Evolutionary conservation across 495 filamentous ascomycete species (phyloP).

Genomic region (Lophium mytilinum): DNA sequence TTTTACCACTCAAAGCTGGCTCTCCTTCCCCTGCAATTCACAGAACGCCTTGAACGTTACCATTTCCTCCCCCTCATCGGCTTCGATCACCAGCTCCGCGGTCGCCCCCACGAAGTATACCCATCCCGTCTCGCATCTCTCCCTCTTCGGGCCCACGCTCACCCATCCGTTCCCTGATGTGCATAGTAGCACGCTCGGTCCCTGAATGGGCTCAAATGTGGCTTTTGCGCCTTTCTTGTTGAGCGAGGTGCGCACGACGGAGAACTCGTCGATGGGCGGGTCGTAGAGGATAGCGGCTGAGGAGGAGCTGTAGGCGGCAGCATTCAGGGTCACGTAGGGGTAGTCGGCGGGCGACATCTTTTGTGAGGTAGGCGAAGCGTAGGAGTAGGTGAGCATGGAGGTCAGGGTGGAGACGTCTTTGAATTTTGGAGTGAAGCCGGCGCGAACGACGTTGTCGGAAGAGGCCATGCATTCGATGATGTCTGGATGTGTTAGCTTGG

Average conservation of each 20-base stretch:
- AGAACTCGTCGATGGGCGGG: conserved; percentile 94
- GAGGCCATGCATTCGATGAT: conserved; percentile 99
- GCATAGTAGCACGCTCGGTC: conserved; percentile 88
- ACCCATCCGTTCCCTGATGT: conserved; percentile 75
- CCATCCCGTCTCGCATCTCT: conserved; percentile 67
- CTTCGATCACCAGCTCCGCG: conserved; percentile 70
- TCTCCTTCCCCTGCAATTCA: conserved; percentile 45
- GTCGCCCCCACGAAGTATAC: conserved; percentile 93
- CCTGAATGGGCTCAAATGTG: conserved; percentile 76
- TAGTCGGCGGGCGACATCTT: conserved; percentile 83
- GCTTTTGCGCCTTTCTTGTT: conserved; percentile 64
- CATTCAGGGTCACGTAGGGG: conserved; percentile 72
- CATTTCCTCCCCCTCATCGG: conserved; percentile 53
- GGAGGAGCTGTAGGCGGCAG: conserved; percentile 63
- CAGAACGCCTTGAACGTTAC: conserved; percentile 94
- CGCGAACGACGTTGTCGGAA: conserved; percentile 94
- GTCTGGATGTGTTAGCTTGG: conserved; percentile 38
- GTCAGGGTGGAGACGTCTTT: conserved; percentile 92
- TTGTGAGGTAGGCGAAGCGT: conserved; percentile 86
- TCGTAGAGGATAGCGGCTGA: conserved; percentile 72
- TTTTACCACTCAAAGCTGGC: not conserved
- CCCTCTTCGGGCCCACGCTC: conserved; percentile 65
- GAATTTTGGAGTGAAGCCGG: conserved; percentile 96
- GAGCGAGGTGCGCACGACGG: conserved; percentile 74
- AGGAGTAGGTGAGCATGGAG: conserved; percentile 86